phyloP scores from a whole-genome alignment of 2,329 filamentous ascomycete species.

The Diplodia seriata region DNA sequence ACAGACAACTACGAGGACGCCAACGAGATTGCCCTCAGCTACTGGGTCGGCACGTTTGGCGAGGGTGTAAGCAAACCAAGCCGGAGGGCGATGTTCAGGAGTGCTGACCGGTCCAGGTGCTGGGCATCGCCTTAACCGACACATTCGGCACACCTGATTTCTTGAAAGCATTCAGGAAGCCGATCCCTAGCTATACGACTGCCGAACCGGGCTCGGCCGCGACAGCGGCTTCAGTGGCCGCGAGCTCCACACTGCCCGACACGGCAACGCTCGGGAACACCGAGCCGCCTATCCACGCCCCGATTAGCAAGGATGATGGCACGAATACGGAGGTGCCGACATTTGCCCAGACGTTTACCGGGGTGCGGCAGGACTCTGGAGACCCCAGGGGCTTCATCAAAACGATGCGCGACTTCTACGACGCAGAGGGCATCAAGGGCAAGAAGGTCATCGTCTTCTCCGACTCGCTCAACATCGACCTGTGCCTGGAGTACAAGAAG shows the following conservation, averaged over 20 bases:
- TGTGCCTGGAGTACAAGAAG: conserved; percentile 87
- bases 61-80: conserved; percentile 61
- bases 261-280: conserved; percentile 49
- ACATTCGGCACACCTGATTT: conserved; percentile 95
- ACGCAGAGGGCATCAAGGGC: conserved; percentile 73
- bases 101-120: conserved; percentile 55
- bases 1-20: conserved; percentile 83
- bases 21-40: conserved; percentile 81
- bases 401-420: conserved; percentile 81
- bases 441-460: conserved; percentile 95
- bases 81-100: conserved; percentile 9
- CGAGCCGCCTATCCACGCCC: conserved; percentile 54
- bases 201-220: conserved; percentile 50
- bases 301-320: conserved; percentile 40
- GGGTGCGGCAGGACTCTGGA: conserved; percentile 89
- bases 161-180: conserved; percentile 79
- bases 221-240: conserved; percentile 50
- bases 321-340: conserved; percentile 53
- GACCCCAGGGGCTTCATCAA: conserved; percentile 82
- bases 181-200: conserved; percentile 58
- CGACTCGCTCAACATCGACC: conserved; percentile 89
- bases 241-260: conserved; percentile 52
- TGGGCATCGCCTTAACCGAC: conserved; percentile 91
- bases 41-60: conserved; percentile 93
- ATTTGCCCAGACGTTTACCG: conserved; percentile 82